Evolutionary conservation across 768 basidiomycete genomes (phyloP).

Genomic region (Antrodiella citrinella): DNA sequence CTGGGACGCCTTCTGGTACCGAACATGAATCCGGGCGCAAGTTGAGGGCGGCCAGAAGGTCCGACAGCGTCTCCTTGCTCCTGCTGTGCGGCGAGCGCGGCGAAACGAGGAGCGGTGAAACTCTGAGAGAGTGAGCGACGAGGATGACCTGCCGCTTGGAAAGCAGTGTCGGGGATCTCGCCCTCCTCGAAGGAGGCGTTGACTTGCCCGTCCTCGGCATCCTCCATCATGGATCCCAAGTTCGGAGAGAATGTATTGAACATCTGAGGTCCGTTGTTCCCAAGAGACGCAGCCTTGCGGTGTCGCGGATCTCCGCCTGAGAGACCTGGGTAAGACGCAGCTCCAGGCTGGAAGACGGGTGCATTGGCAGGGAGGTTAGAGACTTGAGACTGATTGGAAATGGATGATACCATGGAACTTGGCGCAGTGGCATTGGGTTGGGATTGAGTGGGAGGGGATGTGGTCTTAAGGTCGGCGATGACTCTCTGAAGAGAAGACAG

Average conservation of each 20-base stretch:
- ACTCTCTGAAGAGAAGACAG: constrained; percentile 86
- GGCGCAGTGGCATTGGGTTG: constrained; percentile 16
- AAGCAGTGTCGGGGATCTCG: constrained; percentile 59
- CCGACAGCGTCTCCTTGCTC: constrained; percentile 49
- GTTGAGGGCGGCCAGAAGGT: constrained; percentile 76
- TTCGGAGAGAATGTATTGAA: constrained; percentile 72
- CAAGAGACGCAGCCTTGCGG: constrained; percentile 75
- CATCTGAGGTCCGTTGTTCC: constrained; percentile 47
- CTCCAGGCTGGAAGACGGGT: constrained; percentile 69
- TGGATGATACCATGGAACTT: constrained; percentile 16
- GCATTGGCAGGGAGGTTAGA: constrained; percentile 59
- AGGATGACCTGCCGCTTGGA: constrained; percentile 49
- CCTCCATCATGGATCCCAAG: constrained; percentile 79
- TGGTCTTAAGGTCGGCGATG: constrained; percentile 88
- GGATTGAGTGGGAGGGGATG: constrained; percentile 52
- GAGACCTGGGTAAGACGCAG: constrained; percentile 42
- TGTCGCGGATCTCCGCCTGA: constrained; percentile 46
- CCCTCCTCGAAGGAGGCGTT: constrained; percentile 58
- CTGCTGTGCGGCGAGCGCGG: constrained; percentile 67
- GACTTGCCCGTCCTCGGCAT: constrained; percentile 54
- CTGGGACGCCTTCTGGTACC: constrained; percentile 51
- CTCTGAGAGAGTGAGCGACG: constrained; percentile 73
- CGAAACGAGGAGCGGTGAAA: constrained; percentile 86
- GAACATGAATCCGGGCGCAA: constrained; percentile 90
- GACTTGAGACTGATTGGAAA: constrained; percentile 35